phyloP scores from a whole-genome alignment of 2,329 filamentous ascomycete species.

The Paraphaeosphaeria sporulosa region DNA sequence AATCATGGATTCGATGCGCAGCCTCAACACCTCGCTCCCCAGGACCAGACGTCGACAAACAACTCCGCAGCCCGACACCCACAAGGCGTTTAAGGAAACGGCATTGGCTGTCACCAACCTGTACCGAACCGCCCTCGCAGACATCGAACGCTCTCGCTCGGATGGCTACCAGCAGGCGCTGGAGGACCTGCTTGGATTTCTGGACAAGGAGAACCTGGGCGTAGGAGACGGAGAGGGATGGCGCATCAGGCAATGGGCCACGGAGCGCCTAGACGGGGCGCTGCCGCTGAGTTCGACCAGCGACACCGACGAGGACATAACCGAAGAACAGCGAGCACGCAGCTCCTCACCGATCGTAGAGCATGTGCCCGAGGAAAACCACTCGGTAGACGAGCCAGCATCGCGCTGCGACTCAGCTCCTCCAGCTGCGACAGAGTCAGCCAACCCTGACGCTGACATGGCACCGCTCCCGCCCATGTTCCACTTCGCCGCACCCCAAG shows the following conservation, averaged over 20 bases:
- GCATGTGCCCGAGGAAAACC: conserved; percentile 54
- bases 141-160: conserved; percentile 75
- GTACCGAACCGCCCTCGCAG: conserved; percentile 87
- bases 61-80: conserved; percentile 60
- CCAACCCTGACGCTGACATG: conserved; percentile 37
- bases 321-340: conserved; percentile 66
- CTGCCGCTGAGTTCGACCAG: conserved; percentile 62
- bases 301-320: conserved; percentile 74
- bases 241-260: conserved; percentile 71
- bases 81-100: conserved; percentile 90
- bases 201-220: conserved; percentile 83
- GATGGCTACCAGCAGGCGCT: conserved; percentile 95
- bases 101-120: conserved; percentile 94
- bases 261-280: conserved; percentile 72
- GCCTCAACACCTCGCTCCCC: conserved; percentile 51
- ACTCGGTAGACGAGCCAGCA: conserved; percentile 29
- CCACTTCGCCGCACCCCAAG: conserved; percentile 72
- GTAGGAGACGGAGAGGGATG: conserved; percentile 80
- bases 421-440: conserved; percentile 48
- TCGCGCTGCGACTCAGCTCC: conserved; percentile 42
- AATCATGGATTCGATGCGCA: conserved; percentile 52
- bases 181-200: conserved; percentile 83
- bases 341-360: conserved; percentile 66
- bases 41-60: conserved; percentile 37
- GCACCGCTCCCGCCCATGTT: conserved; percentile 58